Evolutionary conservation across 169 alveolate species (phyloP).

Genomic region (Eimeria falciformis): DNA sequence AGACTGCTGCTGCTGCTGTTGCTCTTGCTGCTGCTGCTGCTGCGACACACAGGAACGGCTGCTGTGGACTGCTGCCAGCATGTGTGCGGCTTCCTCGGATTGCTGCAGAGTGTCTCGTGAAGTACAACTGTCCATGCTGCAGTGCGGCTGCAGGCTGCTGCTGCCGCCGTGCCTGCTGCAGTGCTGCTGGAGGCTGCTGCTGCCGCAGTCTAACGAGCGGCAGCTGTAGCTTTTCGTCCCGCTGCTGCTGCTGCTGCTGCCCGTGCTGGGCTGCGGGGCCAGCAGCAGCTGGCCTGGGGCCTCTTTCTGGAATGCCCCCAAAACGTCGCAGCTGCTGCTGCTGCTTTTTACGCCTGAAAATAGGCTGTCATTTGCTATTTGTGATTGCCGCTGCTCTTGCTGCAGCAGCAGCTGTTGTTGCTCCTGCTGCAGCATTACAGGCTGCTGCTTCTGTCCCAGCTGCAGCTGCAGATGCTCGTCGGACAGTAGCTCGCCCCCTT

Average conservation of each 20-base stretch:
- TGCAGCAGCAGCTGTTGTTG: slow-evolving; percentile 33
- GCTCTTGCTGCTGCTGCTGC: slow-evolving; percentile 35
- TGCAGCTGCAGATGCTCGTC: slow-evolving; percentile 65
- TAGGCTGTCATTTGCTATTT: too few species aligned
- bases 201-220: neutral
- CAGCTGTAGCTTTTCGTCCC: slow-evolving; percentile 6
- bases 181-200: slow-evolving; percentile 26
- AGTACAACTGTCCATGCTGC: neutral
- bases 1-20: neutral
- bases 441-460: slow-evolving; percentile 17
- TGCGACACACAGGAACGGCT: neutral
- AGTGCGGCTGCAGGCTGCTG: slow-evolving; percentile 25
- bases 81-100: neutral
- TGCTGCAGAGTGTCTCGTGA: neutral
- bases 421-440: slow-evolving; percentile 27
- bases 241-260: slow-evolving; percentile 33
- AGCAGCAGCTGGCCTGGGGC: too few species aligned
- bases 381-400: slow-evolving; percentile 1
- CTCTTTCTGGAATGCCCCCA: too few species aligned
- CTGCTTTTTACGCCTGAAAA: too few species aligned
- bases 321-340: too few species aligned
- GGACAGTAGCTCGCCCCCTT: slow-evolving; percentile 42
- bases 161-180: slow-evolving; percentile 40
- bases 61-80: slow-evolving; percentile 38
- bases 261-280: neutral